phyloP scores from a whole-genome alignment of 441 rosid genomes.

The Codiaeum variegatum region DNA sequence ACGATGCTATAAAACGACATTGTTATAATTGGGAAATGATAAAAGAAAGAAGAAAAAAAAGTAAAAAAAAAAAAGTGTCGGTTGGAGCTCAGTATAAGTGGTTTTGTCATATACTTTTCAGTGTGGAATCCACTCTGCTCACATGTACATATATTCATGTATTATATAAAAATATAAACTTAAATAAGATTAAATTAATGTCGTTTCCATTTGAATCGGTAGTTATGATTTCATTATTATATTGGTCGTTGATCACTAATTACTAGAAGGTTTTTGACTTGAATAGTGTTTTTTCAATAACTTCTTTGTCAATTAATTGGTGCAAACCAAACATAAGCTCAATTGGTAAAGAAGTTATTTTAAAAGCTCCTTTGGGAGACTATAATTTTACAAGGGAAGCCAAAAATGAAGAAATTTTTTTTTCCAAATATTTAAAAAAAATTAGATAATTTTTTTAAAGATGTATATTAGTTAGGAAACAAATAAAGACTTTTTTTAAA shows the following conservation, averaged over 20 bases:
- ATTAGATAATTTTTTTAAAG: too few species aligned
- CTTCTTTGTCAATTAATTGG: too few species aligned
- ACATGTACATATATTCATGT: background rate
- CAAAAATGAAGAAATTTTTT: too few species aligned
- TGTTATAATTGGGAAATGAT: background rate
- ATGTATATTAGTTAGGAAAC: too few species aligned
- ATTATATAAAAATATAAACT: background rate
- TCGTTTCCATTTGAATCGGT: background rate
- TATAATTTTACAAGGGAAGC: too few species aligned
- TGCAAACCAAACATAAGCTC: too few species aligned
- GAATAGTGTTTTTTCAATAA: background rate
- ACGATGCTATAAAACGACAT: background rate
- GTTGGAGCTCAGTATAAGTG: background rate
- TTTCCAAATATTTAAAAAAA: too few species aligned
- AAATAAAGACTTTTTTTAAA: too few species aligned
- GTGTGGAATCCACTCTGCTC: background rate
- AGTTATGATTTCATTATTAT: background rate
- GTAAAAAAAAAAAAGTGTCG: background rate
- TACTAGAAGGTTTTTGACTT: background rate
- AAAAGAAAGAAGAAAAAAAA: background rate
- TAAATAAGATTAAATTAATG: background rate
- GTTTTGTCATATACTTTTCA: background rate
- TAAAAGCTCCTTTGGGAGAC: too few species aligned
- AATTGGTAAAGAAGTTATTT: too few species aligned
- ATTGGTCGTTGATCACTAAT: background rate